A percentile compares a stretch with the other conserved stretches of the same genome.
Conservation (phyloP, 345 rosid genomes). For the Psidium friedrichsthalianum region DNA sequence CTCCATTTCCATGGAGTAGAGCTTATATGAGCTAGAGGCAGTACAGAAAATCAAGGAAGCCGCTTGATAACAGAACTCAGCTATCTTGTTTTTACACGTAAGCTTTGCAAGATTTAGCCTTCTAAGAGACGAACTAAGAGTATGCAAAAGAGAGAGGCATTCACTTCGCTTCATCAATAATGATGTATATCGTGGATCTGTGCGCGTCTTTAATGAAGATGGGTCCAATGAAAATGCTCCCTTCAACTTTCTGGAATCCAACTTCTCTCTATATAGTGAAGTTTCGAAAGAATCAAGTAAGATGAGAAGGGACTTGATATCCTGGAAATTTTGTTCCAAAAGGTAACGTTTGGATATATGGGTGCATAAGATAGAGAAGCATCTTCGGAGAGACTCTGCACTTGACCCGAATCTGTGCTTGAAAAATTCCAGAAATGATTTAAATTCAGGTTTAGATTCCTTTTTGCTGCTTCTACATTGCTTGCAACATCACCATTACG, state of each 20-base stretch:
- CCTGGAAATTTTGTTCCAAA: neutral
- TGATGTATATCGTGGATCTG: neutral
- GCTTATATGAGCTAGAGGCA: neutral
- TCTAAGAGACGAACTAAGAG: neutral
- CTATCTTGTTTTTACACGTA: neutral
- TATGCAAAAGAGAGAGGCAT: neutral
- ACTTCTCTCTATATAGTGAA: neutral
- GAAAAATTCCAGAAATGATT: neutral
- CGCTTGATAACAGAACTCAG: neutral
- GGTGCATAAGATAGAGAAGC: neutral
- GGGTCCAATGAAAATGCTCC: neutral
- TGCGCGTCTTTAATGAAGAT: neutral
- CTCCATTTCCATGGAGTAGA: neutral
- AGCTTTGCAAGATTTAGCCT: neutral
- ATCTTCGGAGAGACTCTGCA: neutral
- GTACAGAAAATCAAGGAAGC: slow-evolving; percentile 2
- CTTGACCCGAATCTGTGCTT: neutral
- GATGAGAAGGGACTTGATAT: neutral
- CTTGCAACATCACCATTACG: neutral
- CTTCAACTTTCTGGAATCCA: neutral
- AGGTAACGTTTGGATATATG: neutral
- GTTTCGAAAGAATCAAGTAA: neutral
- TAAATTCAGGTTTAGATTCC: neutral
- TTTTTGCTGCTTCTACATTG: no score
- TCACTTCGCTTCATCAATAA: neutral